Evolutionary conservation across 345 rosid genomes (phyloP).

Genomic region (Alliaria petiolata): DNA sequence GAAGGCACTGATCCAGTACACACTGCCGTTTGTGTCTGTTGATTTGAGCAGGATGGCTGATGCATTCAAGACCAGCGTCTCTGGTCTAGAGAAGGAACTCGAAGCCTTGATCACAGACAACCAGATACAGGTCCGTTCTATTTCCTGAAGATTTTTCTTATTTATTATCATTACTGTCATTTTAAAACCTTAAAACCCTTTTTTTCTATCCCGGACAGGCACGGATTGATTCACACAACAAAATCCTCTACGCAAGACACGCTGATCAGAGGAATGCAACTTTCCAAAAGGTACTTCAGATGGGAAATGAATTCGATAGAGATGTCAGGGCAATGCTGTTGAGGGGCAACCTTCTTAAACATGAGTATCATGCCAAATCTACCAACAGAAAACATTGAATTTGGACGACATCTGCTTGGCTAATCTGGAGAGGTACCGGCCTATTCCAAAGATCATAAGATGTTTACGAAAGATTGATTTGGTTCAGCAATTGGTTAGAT

Average conservation of each 20-base stretch:
- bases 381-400: constrained; percentile 56
- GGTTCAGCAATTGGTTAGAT: constrained; percentile 10
- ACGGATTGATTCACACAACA: constrained; percentile 97
- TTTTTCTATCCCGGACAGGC: constrained; percentile 50
- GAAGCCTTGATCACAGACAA: constrained; percentile 88
- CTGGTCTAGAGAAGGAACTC: constrained; percentile 83
- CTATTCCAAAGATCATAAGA: background rate
- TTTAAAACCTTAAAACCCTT: background rate
- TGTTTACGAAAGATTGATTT: background rate
- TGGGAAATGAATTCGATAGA: constrained; percentile 84
- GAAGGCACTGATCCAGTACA: constrained; percentile 95
- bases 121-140: constrained; percentile 76
- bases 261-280: constrained; percentile 97
- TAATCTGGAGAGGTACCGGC: constrained; percentile 8
- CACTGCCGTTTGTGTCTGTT: constrained; percentile 96
- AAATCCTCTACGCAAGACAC: constrained; percentile 89
- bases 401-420: background rate
- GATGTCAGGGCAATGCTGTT: constrained; percentile 88
- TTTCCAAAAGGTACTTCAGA: constrained; percentile 90
- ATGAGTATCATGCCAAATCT: constrained; percentile 60
- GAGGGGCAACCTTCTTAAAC: constrained; percentile 81
- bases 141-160: background rate
- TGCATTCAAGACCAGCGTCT: constrained; percentile 88
- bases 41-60: constrained; percentile 94
- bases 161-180: background rate